phyloP scores from a whole-genome alignment of 2,329 filamentous ascomycete genomes.

The Ceratocystis ficicola region DNA sequence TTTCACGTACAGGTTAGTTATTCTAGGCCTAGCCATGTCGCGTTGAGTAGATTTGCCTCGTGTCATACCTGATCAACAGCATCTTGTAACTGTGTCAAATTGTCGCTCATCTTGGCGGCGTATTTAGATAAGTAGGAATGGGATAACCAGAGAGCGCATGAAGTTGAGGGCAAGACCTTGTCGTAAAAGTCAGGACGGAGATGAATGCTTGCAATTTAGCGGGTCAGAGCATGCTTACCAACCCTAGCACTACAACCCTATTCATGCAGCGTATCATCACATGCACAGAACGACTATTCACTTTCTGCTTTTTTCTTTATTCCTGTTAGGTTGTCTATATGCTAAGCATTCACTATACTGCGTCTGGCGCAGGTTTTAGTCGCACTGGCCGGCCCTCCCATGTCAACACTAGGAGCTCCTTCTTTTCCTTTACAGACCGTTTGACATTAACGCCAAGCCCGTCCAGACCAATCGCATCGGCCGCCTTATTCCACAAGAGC shows the following conservation, averaged over 20 bases:
- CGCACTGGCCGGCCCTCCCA: constrained; percentile 33
- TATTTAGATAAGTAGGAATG: background rate
- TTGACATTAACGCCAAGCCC: constrained; percentile 43
- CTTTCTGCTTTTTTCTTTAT: too few relatives aligned
- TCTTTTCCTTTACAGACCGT: constrained; percentile 29
- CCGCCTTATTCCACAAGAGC: constrained; percentile 59
- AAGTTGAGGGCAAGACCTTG: background rate
- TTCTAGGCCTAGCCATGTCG: too few relatives aligned
- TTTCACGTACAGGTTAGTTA: background rate
- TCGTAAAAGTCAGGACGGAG: constrained; percentile 1
- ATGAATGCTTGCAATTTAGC: too few relatives aligned
- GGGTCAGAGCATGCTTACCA: too few relatives aligned
- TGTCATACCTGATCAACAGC: constrained; percentile 61
- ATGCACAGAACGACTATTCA: too few relatives aligned
- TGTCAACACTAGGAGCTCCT: constrained; percentile 38
- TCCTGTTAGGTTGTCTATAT: too few relatives aligned
- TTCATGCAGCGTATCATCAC: too few relatives aligned
- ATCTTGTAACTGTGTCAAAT: constrained; percentile 74
- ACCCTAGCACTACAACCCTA: too few relatives aligned
- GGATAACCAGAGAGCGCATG: background rate
- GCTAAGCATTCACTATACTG: background rate
- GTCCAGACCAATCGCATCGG: constrained; percentile 49
- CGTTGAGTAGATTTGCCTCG: too few relatives aligned
- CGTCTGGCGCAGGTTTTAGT: background rate
- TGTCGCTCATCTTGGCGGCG: constrained; percentile 49